phyloP scores from a whole-genome alignment of 179 eudicot genomes.

The Nepenthes alata region DNA sequence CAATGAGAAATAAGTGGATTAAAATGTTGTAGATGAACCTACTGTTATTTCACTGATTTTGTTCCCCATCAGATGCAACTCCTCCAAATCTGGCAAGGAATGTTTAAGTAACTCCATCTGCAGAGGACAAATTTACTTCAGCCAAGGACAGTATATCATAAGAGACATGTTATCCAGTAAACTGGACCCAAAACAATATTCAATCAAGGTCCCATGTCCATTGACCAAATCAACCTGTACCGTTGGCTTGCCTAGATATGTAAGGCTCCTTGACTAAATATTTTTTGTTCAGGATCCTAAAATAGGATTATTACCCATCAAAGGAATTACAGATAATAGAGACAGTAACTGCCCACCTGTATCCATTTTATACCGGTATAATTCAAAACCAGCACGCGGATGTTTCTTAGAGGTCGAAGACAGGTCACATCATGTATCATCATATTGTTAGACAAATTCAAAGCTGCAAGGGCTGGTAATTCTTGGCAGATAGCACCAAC shows the following conservation, averaged over 20 bases:
- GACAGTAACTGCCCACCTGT: conserved; percentile 34
- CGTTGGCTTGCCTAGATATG: background rate
- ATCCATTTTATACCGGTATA: conserved; percentile 63
- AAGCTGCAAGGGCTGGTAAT: conserved; percentile 53
- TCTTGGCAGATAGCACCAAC: conserved; percentile 57
- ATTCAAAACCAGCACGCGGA: conserved; percentile 67
- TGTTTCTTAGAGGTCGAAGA: conserved; percentile 38
- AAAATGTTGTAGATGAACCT: conserved; percentile 3
- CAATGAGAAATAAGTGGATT: background rate
- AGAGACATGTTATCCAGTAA: too few relatives aligned
- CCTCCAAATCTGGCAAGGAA: conserved; percentile 54
- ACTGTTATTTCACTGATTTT: conserved; percentile 54
- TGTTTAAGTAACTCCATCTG: conserved; percentile 68
- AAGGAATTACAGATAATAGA: background rate
- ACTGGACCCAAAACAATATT: background rate
- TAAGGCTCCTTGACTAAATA: background rate
- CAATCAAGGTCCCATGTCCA: background rate
- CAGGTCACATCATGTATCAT: conserved; percentile 37
- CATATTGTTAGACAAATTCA: conserved; percentile 60
- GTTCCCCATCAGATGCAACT: conserved; percentile 88
- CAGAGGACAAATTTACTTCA: conserved; percentile 6
- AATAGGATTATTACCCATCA: background rate
- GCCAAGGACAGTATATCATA: too few relatives aligned
- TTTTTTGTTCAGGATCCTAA: background rate
- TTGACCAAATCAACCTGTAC: background rate